Evolutionary conservation across 2,329 filamentous ascomycete genomes (phyloP), one percentile per base, ranked within the genome.

Genomic region (Talaromyces albobiverticillius): DNA sequence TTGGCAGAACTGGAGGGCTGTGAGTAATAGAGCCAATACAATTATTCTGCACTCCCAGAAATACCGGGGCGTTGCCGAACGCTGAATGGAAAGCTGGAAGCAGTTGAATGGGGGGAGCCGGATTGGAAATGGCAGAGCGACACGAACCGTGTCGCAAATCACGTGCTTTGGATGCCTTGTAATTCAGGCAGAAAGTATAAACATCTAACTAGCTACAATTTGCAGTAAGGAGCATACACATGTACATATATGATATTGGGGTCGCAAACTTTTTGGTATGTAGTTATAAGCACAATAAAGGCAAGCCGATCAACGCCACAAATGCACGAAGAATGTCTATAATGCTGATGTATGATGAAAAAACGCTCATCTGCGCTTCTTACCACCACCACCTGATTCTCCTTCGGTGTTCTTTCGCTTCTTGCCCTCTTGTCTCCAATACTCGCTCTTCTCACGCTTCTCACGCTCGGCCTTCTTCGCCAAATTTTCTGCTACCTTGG

Each of bases 361-460:
- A 10, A 56, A 22, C 46, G 57, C 55, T 70, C 62, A 73, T 57
- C 60, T 71, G 62, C 72, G 71, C 62, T 76, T 76, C 66, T 76
- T 75, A 26, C 78, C 81, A 56, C 72, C 74, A 20, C 78, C 81
- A 55, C 73, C 76, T 26, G 72, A 80, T 18, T 76, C 79, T 49
- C 77, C 78, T 18, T 75, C 77, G 60, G 78, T 75, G 31, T 79
- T 78, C 71, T 82, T 84, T 62, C 87, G 78, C 77, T 89, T 90
- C 77, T 87, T 89, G 9, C 94, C 94, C 75, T 99, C 95, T 64
- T 85, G 86, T 64, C 85, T 80, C 94, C 94, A 99, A 68, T 85
- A 99, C 64, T 96, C 92, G 71, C 95, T 88, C 68, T 85, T 88
- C 77, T 99, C 93, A 64, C 85, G 84, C 83, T 92, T 95, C 79